Base-by-base conservation (phyloP, 768 basidiomycete species). In the Xanthoconium purpureum region DNA sequence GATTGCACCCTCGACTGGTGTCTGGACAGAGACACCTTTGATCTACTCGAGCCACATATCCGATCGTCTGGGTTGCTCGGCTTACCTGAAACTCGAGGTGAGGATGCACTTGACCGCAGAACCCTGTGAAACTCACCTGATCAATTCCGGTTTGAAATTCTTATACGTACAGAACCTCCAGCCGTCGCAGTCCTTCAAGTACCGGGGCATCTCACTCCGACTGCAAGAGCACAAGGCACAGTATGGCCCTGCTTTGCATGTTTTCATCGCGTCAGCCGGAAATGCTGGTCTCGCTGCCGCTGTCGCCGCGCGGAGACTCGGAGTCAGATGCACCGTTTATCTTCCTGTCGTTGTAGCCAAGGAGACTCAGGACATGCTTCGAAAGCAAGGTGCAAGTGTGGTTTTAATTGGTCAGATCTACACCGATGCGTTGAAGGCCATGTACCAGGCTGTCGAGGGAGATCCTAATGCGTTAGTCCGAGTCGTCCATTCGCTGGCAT, bases 261-360 rank as follows among this genome's bases (percentile, higher is more conserved):
- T 85, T 42, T 74, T 90, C 42, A 82, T 85, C 49, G 88, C 89
- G 0, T 91, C 89, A 0, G 81, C 85, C 6, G 89, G 89, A n/a
- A 91, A 91, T 64, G 90, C 87, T n/a, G 89, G 84, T 1, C 73
- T 89, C 14, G 89, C 88, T 13, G 80, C 81, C 0, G 88, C 88
- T 15, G 79, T 81, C 58, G 84, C 84, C 20, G 82, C 88, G 10
- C 74, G 78, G 30, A 71, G 65, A 18, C 75, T 89, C 24, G 71
- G 72, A 7, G 73, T 89, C 42, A 74, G 67, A 63, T 90, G 88
- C 66, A 87, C 82, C 7, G 83, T 91, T 3, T 90, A 77, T 66
- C 74, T 92, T 24, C 88, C 89, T 0, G 68, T 76, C 35, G 80
- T 79, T 6, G 84, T 78, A 13, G 62, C 78, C 35, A 69, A 71